A percentile compares a stretch with the other conserved stretches of the same genome.
Evolutionary conservation across 345 rosid genomes (phyloP).

Genomic region (Carallia brachiata): DNA sequence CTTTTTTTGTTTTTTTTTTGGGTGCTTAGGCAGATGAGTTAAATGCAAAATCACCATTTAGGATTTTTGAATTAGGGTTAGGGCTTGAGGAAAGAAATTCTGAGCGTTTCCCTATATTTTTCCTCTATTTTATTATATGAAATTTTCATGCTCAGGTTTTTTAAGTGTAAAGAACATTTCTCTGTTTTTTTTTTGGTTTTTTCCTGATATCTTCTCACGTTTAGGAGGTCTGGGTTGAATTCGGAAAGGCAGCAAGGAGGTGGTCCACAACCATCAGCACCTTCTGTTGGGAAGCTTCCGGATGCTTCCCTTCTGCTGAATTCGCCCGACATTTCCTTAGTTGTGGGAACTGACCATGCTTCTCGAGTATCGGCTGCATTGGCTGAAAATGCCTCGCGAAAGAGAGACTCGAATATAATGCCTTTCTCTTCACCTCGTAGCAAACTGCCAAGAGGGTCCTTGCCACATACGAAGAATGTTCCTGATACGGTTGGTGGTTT

Average conservation of each 20-base stretch:
- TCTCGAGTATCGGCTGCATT: conserved; percentile 74
- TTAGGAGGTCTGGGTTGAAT: conserved; percentile 34
- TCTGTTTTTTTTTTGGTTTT: no score
- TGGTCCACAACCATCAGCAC: conserved; percentile 13
- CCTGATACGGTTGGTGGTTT: conserved; percentile 61
- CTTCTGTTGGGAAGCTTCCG: conserved; percentile 54
- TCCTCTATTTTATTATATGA: background rate
- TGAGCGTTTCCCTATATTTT: background rate
- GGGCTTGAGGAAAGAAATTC: no score
- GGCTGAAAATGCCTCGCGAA: conserved; percentile 62
- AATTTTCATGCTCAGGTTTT: no score
- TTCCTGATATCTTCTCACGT: background rate
- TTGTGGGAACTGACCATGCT: conserved; percentile 53
- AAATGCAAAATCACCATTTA: no score
- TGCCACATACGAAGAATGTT: conserved; percentile 47
- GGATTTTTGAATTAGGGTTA: no score
- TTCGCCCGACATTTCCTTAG: conserved; percentile 35
- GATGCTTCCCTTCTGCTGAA: conserved; percentile 79
- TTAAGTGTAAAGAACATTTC: no score
- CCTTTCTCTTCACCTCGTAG: conserved; percentile 42
- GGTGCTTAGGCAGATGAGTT: no score
- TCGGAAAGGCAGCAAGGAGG: conserved; percentile 22
- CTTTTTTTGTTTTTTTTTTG: no score
- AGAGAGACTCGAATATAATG: conserved; percentile 51
- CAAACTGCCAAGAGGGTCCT: conserved; percentile 61